Percentiles rank a stretch among this genome's conserved stretches.
These are phyloP conservation scores for Jamesozyma rosinii DNA, from an alignment of 805 yeast species.

Conservation along the genomic window DNA sequence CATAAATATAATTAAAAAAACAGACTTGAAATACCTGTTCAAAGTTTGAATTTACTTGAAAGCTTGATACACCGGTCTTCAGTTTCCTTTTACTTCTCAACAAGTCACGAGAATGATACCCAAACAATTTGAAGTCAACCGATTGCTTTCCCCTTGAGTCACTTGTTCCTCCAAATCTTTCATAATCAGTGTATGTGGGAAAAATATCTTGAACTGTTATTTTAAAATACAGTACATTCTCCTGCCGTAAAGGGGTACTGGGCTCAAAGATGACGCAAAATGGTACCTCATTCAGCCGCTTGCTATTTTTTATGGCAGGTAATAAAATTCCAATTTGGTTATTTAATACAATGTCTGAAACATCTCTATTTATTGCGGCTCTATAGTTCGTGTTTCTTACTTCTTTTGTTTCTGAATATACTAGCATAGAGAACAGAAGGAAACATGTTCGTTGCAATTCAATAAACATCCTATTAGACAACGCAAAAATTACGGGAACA, in stretches of 20 bases:
- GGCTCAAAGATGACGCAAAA: background rate
- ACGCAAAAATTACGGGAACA: too few species aligned
- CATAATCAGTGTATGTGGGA: constrained; percentile 10
- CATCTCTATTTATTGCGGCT: too few species aligned
- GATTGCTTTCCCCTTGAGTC: constrained; percentile 20
- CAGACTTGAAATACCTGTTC: constrained; percentile 20
- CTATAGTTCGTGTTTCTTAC: too few species aligned
- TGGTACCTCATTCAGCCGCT: background rate
- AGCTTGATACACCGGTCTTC: constrained; percentile 10
- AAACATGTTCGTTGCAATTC: too few species aligned
- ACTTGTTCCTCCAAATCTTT: constrained; percentile 22
- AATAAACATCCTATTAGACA: too few species aligned
- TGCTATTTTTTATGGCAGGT: constrained; percentile 1
- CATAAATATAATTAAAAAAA: constrained; percentile 25
- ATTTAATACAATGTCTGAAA: too few species aligned
- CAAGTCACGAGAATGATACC: constrained; percentile 10
- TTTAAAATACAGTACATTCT: constrained; percentile 8
- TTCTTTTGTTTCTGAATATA: too few species aligned
- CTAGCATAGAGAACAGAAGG: too few species aligned
- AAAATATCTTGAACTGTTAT: constrained; percentile 12
- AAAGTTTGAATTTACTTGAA: constrained; percentile 9
- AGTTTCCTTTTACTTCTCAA: constrained; percentile 14
- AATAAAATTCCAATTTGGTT: background rate
- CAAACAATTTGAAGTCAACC: constrained; percentile 11
- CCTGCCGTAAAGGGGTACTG: background rate